Evolutionary conservation across 139 green algal species (phyloP).

Genomic region (Marvania coccoides): DNA sequence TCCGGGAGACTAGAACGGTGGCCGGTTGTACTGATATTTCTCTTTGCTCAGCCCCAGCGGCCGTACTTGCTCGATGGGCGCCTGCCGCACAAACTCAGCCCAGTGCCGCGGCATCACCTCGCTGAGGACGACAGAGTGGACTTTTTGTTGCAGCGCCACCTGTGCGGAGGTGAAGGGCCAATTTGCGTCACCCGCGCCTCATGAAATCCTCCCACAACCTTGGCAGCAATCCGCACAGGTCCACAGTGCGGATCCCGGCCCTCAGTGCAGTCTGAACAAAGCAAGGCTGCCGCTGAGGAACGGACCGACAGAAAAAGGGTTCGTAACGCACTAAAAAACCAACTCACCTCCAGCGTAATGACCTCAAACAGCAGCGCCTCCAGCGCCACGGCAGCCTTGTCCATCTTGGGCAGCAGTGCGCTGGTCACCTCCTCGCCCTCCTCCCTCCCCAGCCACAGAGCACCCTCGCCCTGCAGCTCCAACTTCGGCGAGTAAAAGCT

Average conservation of each 20-base stretch:
- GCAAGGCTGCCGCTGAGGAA: neutral
- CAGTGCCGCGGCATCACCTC: constrained; percentile 79
- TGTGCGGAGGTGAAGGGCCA: constrained; percentile 29
- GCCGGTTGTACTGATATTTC: no score
- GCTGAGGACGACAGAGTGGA: constrained; percentile 63
- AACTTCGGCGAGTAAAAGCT: neutral
- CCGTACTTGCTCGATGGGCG: constrained; percentile 53
- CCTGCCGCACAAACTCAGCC: constrained; percentile 79
- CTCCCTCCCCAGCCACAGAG: constrained; percentile 75
- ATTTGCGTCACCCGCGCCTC: constrained; percentile 17
- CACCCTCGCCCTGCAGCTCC: constrained; percentile 2
- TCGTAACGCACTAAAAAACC: no score
- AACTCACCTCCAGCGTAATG: constrained; percentile 54
- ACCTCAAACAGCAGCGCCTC: constrained; percentile 71
- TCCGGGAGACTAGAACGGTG: no score
- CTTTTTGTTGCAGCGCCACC: constrained; percentile 38
- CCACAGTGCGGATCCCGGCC: constrained; percentile 40
- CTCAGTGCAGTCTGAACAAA: constrained; percentile 37
- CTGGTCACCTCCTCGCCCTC: constrained; percentile 59
- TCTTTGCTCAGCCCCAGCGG: constrained; percentile 21
- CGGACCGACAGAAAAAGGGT: neutral
- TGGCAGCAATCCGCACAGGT: constrained; percentile 76
- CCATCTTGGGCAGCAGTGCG: constrained; percentile 70
- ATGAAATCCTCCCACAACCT: constrained; percentile 79
- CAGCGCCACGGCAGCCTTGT: constrained; percentile 51